Evolutionary conservation across 2,329 filamentous ascomycete species (phyloP), one percentile per base, ranked within the genome.

Genomic region (Simplicillium aogashimaense): DNA sequence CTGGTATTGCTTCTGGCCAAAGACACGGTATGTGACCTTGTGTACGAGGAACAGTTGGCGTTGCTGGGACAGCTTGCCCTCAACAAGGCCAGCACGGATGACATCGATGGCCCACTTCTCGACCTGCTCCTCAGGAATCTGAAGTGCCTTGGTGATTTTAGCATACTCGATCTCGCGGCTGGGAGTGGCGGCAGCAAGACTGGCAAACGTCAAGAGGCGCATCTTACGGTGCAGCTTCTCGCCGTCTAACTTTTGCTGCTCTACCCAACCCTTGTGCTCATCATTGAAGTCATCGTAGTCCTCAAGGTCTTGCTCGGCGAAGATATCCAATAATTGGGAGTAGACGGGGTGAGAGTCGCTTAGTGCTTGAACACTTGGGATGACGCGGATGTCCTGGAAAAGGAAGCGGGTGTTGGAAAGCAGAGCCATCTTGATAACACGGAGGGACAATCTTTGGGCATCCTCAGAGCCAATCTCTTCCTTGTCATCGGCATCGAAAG

Each of bases 101-200:
- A 94, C 89, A 61, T 98, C 92, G 56, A 98, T 98, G 50, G 94
- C 87, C 92, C 92, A 98, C 75, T 90, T 84, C 74, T 98, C 92
- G 33, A 97, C 87, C 47, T 97, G 87, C 48, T 85, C 81, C 36
- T 68, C 58, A 35, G 86, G 80, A 41, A 98, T 81, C 64, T 92
- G 83, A 36, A 98, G 78, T 6, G 87, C 83, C 58, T 83, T 83
- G 49, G 84, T 78, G 57, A 98, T 95, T 56, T 77, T 77, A 50
- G 74, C 72, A 67, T 98, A 98, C 45, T 90, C 83, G 39, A 98
- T 83, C 56, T 92, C 87, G 55, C 90, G 85, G 54, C 79, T 86
- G 45, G 84, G 82, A 16, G 83, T 83, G 50, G 83, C 80, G 30
- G 90, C 87, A 15, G 90, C 88, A 49, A 97, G 74, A 50, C 84